Evolutionary conservation across 352 stramenopile species (phyloP), one percentile per base, ranked within the genome.

Genomic region (Phytopythium delawarense): DNA sequence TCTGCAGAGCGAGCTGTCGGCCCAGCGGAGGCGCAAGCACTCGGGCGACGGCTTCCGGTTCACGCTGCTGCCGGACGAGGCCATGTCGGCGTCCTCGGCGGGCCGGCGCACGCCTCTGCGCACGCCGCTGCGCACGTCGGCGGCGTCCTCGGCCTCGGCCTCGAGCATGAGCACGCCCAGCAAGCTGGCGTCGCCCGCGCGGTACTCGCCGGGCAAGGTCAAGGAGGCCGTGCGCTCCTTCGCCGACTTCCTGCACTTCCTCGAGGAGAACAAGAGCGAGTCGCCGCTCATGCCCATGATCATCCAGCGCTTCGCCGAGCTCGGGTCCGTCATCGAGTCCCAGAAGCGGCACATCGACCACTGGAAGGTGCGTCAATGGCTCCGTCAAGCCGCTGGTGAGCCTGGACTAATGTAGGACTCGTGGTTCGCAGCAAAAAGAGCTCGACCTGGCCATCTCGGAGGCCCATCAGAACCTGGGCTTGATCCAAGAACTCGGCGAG

Each of bases 291-390:
- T 94, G 83, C 82, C 82, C 20, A 73, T 74, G 12, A 94, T 94
- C 63, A 89, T 91, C 58, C 71, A 88, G 63, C 70, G 81, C 25
- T 91, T 92, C 57, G 75, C 81, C 11, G 82, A 94, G 58, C 70
- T 94, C 12, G 85, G 85, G 8, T 74, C 81, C 2, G 81, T 94
- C 4, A 94, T 94, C 62, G 83, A 94, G 76, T 90, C 81, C 20
- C 85, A 94, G 68, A 94, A 94, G 70, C 74, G 81, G 48, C 80
- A 94, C 51, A 92, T 92, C 37, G 83, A 94, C 57, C 79, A 78
- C 25, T 94, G 85, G 85, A 94, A 94, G 76, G 78, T 72, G 32
- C 52, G 55, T 54, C 13, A 9, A 15, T 2, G 7, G 2, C 7
- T 13, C 11, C 4, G 34, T 23, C 28, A 7, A 25, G 18, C 18